These are phyloP conservation scores for Trichoderma sp. DNA, from an alignment of 2,329 filamentous ascomycete species.

Conservation along the genomic window DNA sequence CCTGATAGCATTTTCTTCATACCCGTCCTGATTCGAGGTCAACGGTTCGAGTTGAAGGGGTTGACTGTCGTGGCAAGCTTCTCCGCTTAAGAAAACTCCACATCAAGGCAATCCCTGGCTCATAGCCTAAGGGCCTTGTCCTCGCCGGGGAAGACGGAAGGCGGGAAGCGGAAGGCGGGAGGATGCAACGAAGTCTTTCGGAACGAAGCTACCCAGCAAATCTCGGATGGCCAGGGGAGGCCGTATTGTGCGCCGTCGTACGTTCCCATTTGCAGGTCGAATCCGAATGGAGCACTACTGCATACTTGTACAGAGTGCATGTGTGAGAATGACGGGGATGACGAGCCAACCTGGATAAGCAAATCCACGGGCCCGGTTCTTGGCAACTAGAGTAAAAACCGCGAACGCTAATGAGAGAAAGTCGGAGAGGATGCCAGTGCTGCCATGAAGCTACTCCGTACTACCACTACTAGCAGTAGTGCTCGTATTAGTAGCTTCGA, in stretches of 20 bases:
- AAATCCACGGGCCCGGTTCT: constrained; percentile 23
- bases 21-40: background rate
- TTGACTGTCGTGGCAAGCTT: constrained; percentile 10
- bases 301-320: background rate
- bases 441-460: background rate
- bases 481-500: background rate
- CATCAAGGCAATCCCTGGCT: constrained; percentile 3
- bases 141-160: constrained; percentile 19
- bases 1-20: background rate
- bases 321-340: constrained; percentile 10
- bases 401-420: background rate
- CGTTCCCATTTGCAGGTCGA: background rate
- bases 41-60: background rate
- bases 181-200: constrained; percentile 13
- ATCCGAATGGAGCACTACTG: constrained; percentile 8
- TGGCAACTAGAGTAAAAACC: constrained; percentile 17
- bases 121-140: background rate
- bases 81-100: constrained; percentile 5
- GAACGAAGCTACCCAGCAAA: constrained; percentile 3
- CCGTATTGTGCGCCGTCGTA: background rate
- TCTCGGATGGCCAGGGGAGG: background rate
- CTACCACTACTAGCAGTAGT: background rate
- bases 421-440: background rate
- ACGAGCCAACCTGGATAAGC: background rate
- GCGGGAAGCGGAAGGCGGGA: constrained; percentile 19